These are phyloP conservation scores for Phyllosticta citribraziliensis DNA, from an alignment of 2,329 filamentous ascomycete species.

Conservation along the genomic window DNA sequence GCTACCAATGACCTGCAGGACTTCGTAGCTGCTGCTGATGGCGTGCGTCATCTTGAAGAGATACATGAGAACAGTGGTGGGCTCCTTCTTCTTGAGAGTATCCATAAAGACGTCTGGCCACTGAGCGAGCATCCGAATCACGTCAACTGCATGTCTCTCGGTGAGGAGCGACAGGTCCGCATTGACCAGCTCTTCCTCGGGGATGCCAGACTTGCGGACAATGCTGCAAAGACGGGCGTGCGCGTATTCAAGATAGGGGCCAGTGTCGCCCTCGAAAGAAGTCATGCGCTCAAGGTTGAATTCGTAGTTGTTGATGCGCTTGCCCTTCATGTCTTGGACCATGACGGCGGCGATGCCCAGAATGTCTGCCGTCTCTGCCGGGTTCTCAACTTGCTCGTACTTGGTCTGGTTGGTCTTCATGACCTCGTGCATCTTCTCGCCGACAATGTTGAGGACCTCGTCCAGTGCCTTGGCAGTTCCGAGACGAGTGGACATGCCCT, in stretches of 20 bases:
- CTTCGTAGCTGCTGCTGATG: slow-evolving; percentile 71
- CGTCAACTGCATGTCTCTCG: slow-evolving; percentile 62
- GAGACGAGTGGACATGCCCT: slow-evolving; percentile 55
- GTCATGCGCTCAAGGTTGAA: slow-evolving; percentile 78
- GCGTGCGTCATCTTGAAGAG: slow-evolving; percentile 81
- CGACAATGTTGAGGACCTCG: slow-evolving; percentile 48
- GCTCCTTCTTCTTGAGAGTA: slow-evolving; percentile 74
- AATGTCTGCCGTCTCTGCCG: slow-evolving; percentile 70
- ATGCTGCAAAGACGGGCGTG: slow-evolving; percentile 59
- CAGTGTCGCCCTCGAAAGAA: slow-evolving; percentile 76
- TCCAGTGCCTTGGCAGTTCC: slow-evolving; percentile 40
- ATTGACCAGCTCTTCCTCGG: slow-evolving; percentile 45
- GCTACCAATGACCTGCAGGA: slow-evolving; percentile 70
- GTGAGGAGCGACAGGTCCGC: slow-evolving; percentile 60
- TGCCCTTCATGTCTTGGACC: slow-evolving; percentile 96
- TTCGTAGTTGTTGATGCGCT: slow-evolving; percentile 59
- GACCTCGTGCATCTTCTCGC: slow-evolving; percentile 94
- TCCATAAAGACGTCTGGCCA: slow-evolving; percentile 81
- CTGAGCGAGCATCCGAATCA: slow-evolving; percentile 67
- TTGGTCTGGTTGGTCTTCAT: slow-evolving; percentile 88
- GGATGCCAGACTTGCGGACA: slow-evolving; percentile 44
- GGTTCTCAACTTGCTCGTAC: slow-evolving; percentile 81
- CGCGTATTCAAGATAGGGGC: slow-evolving; percentile 76
- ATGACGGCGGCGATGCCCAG: slow-evolving; percentile 92
- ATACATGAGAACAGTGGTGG: slow-evolving; percentile 58